Evolutionary conservation across 495 filamentous ascomycete genomes (phyloP), one percentile per base, ranked within the genome.

Genomic region (Lasiosphaeris hirsuta): DNA sequence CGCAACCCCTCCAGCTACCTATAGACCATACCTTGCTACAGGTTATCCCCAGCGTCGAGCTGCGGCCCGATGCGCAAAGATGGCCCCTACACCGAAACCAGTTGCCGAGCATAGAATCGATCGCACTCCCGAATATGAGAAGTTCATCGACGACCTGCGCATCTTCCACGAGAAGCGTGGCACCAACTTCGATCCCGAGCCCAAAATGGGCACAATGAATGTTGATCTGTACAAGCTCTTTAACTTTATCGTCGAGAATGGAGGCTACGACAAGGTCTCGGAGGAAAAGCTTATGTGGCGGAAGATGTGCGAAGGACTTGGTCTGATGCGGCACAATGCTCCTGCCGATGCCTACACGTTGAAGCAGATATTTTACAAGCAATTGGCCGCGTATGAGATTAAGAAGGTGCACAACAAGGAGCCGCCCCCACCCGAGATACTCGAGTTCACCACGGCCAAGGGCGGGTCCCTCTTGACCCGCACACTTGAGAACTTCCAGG

Each of bases 341-440:
- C 84, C 88, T 15, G 86, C 88, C 1, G 79, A 86, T 54, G 88
- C 87, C 3, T 93, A 91, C 69, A 78, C 82, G 18, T 69, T 93
- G 46, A 94, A 94, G 73, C 87, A 86, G 19, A 81, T 85, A 45
- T 94, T 91, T 72, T 93, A 92, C 76, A 88, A 87, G 62, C 86
- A 92, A 60, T 81, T 94, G 35, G 86, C 86, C 11, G 89, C 90
- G 3, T 94, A 88, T 71, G 90, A 92, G 71, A 90, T 94, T 48
- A 76, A 81, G 37, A 82, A 77, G n/a, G 64, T 87, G 34, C 84
- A 88, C 69, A 79, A 82, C 13, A 84, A 84, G 65, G 86, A 89
- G 52, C 90, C 90, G 10, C 90, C 90, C 10, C 89, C 89, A 14
- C 88, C 85, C 59, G 87, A 92, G 68, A 91, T 92, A 47, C 77